These are phyloP conservation scores for Cyclocybe aegerita DNA, from an alignment of 768 basidiomycete genomes.

Conservation along the genomic window DNA sequence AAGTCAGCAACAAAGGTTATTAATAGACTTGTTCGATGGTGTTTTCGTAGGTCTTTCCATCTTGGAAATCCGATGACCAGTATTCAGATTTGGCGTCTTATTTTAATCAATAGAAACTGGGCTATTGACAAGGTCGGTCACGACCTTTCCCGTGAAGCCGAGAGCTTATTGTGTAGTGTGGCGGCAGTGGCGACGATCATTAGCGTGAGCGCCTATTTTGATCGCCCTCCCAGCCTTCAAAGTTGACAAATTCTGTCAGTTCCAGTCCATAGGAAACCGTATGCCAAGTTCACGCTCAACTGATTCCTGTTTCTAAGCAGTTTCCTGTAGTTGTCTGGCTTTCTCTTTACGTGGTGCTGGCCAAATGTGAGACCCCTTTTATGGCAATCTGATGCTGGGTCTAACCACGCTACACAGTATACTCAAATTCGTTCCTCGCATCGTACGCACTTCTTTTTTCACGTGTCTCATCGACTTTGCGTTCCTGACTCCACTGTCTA, in stretches of 20 bases:
- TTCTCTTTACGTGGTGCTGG: slow-evolving; percentile 4
- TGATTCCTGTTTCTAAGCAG: neutral
- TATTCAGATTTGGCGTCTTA: neutral
- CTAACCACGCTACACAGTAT: slow-evolving; percentile 3
- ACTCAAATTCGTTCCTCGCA: slow-evolving; percentile 14
- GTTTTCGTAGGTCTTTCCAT: slow-evolving; percentile 10
- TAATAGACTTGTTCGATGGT: slow-evolving; percentile 16
- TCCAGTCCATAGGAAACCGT: slow-evolving; percentile 3
- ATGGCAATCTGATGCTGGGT: neutral
- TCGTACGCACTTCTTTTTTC: neutral
- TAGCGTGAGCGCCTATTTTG: slow-evolving; percentile 2
- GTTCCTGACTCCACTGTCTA: too few species aligned
- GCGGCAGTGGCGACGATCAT: slow-evolving; percentile 11
- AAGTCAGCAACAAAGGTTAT: slow-evolving; percentile 9
- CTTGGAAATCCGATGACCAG: neutral
- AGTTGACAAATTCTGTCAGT: neutral
- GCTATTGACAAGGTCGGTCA: slow-evolving; percentile 8
- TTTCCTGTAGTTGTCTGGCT: neutral
- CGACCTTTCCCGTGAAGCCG: neutral
- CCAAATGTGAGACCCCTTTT: slow-evolving; percentile 10
- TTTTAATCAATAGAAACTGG: slow-evolving; percentile 11
- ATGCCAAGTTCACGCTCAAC: neutral
- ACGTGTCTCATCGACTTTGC: too few species aligned
- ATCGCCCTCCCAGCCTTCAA: neutral
- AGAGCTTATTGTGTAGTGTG: slow-evolving; percentile 1